Base-by-base conservation (phyloP, 176 grass and related monocot species). In the Pontederia crassipes region DNA sequence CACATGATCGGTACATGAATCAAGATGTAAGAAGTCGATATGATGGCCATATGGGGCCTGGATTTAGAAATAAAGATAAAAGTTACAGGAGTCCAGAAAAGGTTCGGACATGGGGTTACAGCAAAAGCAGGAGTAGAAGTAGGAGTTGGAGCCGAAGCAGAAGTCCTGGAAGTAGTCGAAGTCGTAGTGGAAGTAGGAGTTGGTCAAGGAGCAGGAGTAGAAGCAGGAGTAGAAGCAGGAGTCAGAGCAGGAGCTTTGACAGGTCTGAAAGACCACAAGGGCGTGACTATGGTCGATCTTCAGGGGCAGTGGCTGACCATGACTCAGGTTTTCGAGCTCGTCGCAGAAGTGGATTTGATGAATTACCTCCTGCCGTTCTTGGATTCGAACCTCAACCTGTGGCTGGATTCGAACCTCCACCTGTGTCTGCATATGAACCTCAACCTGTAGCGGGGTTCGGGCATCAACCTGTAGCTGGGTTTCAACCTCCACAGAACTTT, bases 1-100 rank as follows among this genome's bases (percentile, higher is more conserved):
- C 78, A 45, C 62, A 85, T 56, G 93, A 92, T n/a, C 81, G 85
- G 35, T 86, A 74, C 20, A 51, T 84, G 1, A 55, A 56, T 77
- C 74, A 67, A 46, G 93, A 92, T 89, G 81, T 76, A 53, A 76
- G 77, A 12, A 81, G 81, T 57, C 78, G 81, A 62, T 92, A 81
- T 55, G 87, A 83, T 55, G 61, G 65, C 55, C 79, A 79, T 14
- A 70, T 79, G 69, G 85, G 93, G 69, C 83, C 80, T 77, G 68
- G 72, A 2, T 72, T 64, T 54, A 92, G 81, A 54, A 72, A 71
- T 47, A 69, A 68, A 49, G 93, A 88, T 20, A 73, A 61, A 48
- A 88, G 79, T 81, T 86, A 92, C 67, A 92, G 93, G 15, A 87
- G 83, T 20, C 80, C 86, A n/a, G 77, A 79, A 28, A 85, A 81